phyloP scores from a whole-genome alignment of 1,284 basidiomycete genomes.

The Megacollybia platyphylla region DNA sequence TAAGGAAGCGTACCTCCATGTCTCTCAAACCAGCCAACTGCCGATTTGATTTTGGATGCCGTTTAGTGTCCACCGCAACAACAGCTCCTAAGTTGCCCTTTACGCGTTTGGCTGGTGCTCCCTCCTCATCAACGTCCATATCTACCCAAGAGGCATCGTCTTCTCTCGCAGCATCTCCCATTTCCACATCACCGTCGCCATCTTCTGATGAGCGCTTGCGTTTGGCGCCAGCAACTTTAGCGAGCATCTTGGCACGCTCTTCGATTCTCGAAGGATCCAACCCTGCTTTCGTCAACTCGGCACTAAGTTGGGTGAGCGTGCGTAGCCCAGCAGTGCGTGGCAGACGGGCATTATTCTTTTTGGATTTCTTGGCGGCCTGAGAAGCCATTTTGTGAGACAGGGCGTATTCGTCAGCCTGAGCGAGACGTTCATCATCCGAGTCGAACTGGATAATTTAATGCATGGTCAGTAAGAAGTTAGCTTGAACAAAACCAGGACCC shows the following conservation, averaged over 20 bases:
- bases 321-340: constrained; percentile 82
- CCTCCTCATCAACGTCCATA: constrained; percentile 64
- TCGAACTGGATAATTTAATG: constrained; percentile 50
- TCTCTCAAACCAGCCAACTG: constrained; percentile 72
- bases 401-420: constrained; percentile 49
- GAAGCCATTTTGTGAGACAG: constrained; percentile 70
- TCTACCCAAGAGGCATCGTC: constrained; percentile 28
- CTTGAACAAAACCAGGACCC: constrained; percentile 10
- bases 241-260: constrained; percentile 76
- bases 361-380: constrained; percentile 75
- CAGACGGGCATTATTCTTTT: constrained; percentile 77
- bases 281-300: constrained; percentile 75
- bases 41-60: constrained; percentile 60
- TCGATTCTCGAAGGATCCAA: constrained; percentile 84
- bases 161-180: constrained; percentile 21
- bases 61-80: constrained; percentile 31
- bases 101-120: constrained; percentile 36
- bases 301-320: constrained; percentile 79
- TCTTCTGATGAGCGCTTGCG: constrained; percentile 54
- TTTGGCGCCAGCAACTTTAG: constrained; percentile 64
- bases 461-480: constrained; percentile 5
- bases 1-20: constrained; percentile 35
- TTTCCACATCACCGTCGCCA: constrained; percentile 30
- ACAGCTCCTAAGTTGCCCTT: constrained; percentile 54
- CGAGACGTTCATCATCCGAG: constrained; percentile 87